Conservation (phyloP, 2,329 filamentous ascomycete genomes). For the Colletotrichum cuscutae region DNA sequence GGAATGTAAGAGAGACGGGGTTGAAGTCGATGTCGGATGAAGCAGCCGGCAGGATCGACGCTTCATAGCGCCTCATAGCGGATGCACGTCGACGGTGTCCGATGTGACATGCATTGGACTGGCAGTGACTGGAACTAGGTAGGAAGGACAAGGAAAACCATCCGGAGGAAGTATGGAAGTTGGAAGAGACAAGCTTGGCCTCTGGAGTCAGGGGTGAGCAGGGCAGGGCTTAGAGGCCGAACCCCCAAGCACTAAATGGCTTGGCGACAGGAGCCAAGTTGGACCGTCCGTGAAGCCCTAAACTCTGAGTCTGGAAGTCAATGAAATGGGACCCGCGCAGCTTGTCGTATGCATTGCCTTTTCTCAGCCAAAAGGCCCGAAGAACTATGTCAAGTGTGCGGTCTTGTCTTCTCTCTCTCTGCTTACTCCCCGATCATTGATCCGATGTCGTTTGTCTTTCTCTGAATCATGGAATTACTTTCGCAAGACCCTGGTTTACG, state of each 20-base stretch:
- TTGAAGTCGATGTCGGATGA: constrained; percentile 26
- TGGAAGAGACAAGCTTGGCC: background rate
- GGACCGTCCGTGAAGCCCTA: constrained; percentile 1
- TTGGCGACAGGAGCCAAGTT: constrained; percentile 26
- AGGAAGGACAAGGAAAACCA: background rate
- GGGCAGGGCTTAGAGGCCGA: background rate
- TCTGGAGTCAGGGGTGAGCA: background rate
- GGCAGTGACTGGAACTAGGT: background rate
- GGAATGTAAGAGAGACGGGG: background rate
- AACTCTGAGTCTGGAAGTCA: background rate
- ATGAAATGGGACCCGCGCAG: background rate
- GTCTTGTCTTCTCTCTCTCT: background rate
- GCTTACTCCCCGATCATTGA: background rate
- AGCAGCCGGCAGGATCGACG: constrained; percentile 16
- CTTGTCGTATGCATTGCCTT: background rate
- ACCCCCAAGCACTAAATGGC: constrained; percentile 11
- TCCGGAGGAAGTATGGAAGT: background rate
- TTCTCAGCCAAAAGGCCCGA: background rate
- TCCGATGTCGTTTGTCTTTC: background rate
- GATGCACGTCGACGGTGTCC: background rate
- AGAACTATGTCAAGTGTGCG: background rate
- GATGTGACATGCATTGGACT: background rate
- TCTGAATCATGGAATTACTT: background rate
- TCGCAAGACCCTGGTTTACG: background rate
- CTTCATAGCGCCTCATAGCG: constrained; percentile 29